Evolutionary conservation across 176 grass and related monocot species (phyloP).

Genomic region (Metroxylon sagu): DNA sequence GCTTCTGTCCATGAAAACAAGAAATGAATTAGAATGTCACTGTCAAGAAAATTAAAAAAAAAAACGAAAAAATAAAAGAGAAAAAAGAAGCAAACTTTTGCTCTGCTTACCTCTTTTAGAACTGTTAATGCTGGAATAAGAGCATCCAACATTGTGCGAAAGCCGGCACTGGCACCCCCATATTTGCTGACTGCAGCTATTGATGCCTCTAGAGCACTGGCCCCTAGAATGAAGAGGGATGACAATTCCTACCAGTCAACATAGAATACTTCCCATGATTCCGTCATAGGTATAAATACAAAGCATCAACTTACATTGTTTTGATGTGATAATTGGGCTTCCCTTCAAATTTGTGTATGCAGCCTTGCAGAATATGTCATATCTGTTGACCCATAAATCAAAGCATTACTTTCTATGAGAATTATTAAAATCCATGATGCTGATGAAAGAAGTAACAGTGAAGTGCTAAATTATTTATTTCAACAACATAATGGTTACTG

Average conservation of each 20-base stretch:
- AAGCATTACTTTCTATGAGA: no score
- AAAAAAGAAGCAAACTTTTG: not conserved
- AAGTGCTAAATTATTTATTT: no score
- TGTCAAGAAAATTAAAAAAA: no score
- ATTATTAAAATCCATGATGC: no score
- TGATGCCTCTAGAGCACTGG: constrained; percentile 74
- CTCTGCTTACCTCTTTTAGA: constrained; percentile 56
- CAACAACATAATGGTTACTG: no score
- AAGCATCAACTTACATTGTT: constrained; percentile 53
- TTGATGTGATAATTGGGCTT: constrained; percentile 46
- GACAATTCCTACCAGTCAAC: no score
- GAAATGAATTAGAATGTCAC: no score
- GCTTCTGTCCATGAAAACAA: constrained; percentile 38
- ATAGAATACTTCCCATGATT: no score
- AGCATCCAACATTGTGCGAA: constrained; percentile 95
- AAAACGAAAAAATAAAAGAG: no score
- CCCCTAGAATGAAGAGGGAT: constrained; percentile 39
- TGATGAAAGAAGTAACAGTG: no score
- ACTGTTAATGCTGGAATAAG: constrained; percentile 80
- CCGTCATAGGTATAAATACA: not conserved
- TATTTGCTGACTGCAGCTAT: constrained; percentile 91
- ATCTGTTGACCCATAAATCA: constrained; percentile 29
- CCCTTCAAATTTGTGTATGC: constrained; percentile 89
- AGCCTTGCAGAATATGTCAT: constrained; percentile 97
- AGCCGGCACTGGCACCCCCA: constrained; percentile 77